Evolutionary conservation across 805 yeast species (phyloP).

Genomic region (Zygotorulaspora chibaensis): DNA sequence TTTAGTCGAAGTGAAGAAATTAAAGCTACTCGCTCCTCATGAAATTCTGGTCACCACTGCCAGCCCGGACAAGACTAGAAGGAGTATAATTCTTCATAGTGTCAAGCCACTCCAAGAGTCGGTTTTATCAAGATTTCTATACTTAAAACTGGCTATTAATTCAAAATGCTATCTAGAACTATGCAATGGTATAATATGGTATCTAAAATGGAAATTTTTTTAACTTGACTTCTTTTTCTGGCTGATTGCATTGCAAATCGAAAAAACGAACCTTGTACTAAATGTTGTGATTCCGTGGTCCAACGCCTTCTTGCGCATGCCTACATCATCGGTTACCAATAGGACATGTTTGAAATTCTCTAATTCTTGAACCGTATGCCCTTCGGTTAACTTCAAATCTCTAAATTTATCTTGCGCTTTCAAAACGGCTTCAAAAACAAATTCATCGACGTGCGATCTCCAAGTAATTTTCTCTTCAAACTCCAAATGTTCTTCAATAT

Average conservation of each 20-base stretch:
- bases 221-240: conserved; percentile 19
- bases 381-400: conserved; percentile 7
- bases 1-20: conserved; percentile 2
- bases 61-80: neutral
- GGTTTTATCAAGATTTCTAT: neutral
- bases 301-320: conserved; percentile 59
- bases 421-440: conserved; percentile 50
- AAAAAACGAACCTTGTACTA: conserved; percentile 34
- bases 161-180: conserved; percentile 15
- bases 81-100: conserved; percentile 6
- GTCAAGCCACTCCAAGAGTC: neutral
- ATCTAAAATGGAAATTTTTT: conserved; percentile 20
- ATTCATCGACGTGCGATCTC: conserved; percentile 67
- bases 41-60: conserved; percentile 9
- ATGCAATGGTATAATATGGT: conserved; percentile 19
- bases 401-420: conserved; percentile 36
- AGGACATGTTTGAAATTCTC: conserved; percentile 51
- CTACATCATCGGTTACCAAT: conserved; percentile 68
- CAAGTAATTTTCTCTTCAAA: conserved; percentile 67
- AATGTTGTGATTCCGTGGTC: conserved; percentile 31
- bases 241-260: conserved; percentile 30
- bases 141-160: conserved; percentile 14
- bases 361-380: conserved; percentile 17
- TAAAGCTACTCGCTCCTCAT: conserved; percentile 5
- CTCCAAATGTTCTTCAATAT: conserved; percentile 64